Evolutionary conservation across 129 eudicot species (phyloP), one percentile per base, ranked within the genome.

Genomic region (Chrysanthemum lavandulifolium): DNA sequence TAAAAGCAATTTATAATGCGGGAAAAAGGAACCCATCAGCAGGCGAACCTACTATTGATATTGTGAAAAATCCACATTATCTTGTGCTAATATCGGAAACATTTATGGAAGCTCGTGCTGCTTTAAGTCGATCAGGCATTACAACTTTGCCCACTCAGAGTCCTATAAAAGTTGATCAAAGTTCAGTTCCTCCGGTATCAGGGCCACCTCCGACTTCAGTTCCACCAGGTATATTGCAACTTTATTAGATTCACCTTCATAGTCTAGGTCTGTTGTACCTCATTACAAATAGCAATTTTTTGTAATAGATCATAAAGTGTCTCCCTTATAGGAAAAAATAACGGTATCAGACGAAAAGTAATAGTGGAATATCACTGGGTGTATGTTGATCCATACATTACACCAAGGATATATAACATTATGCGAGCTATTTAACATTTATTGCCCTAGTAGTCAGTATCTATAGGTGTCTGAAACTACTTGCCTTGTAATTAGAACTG

Each of bases 51-150:
- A 84, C 85, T 12, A 69, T 89, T 71, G 98, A 94, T 75, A 82
- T 73, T 70, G 87, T 79, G 36, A 94, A 94, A n/a, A 91, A 85
- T 75, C 97, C 96, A 50, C 83, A 90, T 73, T 83, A 82, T 80
- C 97, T 94, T 79, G 96, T 94, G 68, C 84, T 90, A 55, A 81
- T 94, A 58, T 86, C 98, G 3, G 98, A 94, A 52, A 88, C 77
- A 75, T 90, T 94, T 68, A 77, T 88, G 80, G 98, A 94, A 84
- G 98, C 95, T 40, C 92, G 89, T 76, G 88, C 86, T 68, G 88
- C 97, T 69, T 81, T 93, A 79, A 84, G 87, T 78, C 86, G 96
- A 51, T 60, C 96, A 2, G 97, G 97, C 66, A 76, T 88, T 61
- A 60, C 88, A 61, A 82, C 54, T 50, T 58, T 90, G 69, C 80